Percentiles rank a stretch among this genome's conserved stretches.
These are phyloP conservation scores for Cordyceps militaris DNA, from an alignment of 2,329 filamentous ascomycete genomes.

Conservation along the genomic window DNA sequence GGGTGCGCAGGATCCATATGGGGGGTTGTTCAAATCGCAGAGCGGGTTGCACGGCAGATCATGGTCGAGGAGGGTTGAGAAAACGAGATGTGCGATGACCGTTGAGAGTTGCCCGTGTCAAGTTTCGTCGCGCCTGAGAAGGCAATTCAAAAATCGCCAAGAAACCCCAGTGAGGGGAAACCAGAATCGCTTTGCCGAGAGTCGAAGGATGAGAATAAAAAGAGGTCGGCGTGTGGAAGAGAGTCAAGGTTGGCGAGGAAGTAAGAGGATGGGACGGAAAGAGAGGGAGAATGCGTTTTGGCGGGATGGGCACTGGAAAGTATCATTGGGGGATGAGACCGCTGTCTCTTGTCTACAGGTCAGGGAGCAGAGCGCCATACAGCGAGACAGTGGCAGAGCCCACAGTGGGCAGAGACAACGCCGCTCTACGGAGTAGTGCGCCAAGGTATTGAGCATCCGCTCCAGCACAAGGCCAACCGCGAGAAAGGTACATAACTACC, in stretches of 20 bases:
- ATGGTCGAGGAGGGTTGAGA: neutral
- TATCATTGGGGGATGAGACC: neutral
- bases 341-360: neutral
- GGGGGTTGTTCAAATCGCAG: neutral
- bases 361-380: too few species aligned
- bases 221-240: neutral
- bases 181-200: neutral
- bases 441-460: neutral
- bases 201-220: neutral
- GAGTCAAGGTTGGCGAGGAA: constrained; percentile 5
- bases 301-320: constrained; percentile 2
- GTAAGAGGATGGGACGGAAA: neutral
- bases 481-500: too few species aligned
- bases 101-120: neutral
- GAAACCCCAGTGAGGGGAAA: neutral
- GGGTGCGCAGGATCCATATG: constrained; percentile 10
- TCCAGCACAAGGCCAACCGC: too few species aligned
- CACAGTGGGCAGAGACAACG: neutral
- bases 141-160: neutral
- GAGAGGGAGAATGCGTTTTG: neutral
- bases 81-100: neutral
- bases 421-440: neutral
- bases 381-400: neutral
- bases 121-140: neutral
- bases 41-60: constrained; percentile 2